Evolutionary conservation across 306 rosid genomes (phyloP).

Genomic region (Psophocarpus tetragonolobus): DNA sequence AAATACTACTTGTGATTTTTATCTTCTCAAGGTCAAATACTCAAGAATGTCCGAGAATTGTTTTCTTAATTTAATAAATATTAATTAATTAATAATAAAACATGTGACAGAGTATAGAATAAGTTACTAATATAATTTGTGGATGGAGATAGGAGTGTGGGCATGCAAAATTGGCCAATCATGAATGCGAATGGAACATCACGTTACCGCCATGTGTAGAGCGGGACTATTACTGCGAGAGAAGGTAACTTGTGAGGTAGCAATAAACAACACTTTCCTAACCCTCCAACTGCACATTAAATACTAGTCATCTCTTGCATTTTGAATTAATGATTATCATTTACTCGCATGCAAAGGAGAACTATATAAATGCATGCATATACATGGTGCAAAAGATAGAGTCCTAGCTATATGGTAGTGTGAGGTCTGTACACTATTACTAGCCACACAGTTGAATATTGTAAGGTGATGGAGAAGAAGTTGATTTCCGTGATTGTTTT

Average conservation of each 20-base stretch:
- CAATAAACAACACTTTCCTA: slow-evolving; percentile 36
- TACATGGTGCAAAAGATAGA: neutral
- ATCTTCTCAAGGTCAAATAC: too few species aligned
- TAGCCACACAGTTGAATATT: neutral
- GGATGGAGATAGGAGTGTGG: neutral
- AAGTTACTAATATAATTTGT: neutral
- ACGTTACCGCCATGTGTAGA: slow-evolving; percentile 32
- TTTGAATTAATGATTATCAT: neutral
- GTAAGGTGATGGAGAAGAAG: slow-evolving; percentile 41
- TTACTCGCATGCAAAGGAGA: neutral
- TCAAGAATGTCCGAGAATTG: too few species aligned
- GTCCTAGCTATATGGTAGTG: neutral
- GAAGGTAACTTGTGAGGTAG: slow-evolving; percentile 38
- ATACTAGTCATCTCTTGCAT: neutral
- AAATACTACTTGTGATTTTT: too few species aligned
- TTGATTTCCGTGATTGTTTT: slow-evolving; percentile 35
- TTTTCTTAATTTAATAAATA: too few species aligned
- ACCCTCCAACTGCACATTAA: slow-evolving; percentile 33
- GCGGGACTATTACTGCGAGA: neutral
- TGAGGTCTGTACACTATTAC: slow-evolving; percentile 3
- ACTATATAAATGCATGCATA: slow-evolving; percentile 42
- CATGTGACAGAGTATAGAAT: neutral
- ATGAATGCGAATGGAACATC: slow-evolving; percentile 39
- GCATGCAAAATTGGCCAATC: slow-evolving; percentile 18
- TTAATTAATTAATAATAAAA: neutral